Evolutionary conservation across 495 filamentous ascomycete species (phyloP), one percentile per base, ranked within the genome.

Genomic region (Friedmanniomyces simplex): DNA sequence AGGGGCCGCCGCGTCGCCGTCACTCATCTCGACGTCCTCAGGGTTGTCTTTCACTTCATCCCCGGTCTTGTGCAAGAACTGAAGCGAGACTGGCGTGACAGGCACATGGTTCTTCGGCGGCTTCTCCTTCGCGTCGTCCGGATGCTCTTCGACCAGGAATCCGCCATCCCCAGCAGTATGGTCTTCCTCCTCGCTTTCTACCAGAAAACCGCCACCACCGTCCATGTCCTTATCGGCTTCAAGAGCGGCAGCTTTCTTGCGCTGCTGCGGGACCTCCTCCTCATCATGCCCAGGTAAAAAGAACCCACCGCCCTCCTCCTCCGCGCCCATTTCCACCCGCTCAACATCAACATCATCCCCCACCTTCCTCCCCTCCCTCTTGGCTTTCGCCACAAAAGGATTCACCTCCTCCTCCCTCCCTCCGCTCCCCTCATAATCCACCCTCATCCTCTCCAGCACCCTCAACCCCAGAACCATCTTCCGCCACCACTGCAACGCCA

Each of bases 401-500:
- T 79, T 79, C 13, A 67, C 60, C 55, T 69, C 70, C 21, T 71
- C 72, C 51, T 54, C 71, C 51, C 60, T 59, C 0, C 54, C 72
- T 50, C 61, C 59, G 53, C 57, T 49, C 2, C 60, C 72, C 8
- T 66, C 71, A 73, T 95, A 94, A 50, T 95, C 88, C 52, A 84
- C 79, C 39, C 77, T 74, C 30, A 98, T 82, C 39, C 90, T 76
- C 68, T 91, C 80, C 34, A 86, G 76, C 60, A 97, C 90, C 41
- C 89, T 77, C 70, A 95, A 60, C 0, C 91, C 90, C 75, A 89
- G 84, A 41, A 95, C 55, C 58, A 96, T 88, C 68, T 87, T 95
- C 51, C 85, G 78, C 93, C 94, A 99, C 61, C 80, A 82, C 26
- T 75, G 77, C 60, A 97, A 64, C 18, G 86, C 86, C 21, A 76